Conservation (phyloP, 352 stramenopile genomes). For the Globisporangium acanthophoron region DNA sequence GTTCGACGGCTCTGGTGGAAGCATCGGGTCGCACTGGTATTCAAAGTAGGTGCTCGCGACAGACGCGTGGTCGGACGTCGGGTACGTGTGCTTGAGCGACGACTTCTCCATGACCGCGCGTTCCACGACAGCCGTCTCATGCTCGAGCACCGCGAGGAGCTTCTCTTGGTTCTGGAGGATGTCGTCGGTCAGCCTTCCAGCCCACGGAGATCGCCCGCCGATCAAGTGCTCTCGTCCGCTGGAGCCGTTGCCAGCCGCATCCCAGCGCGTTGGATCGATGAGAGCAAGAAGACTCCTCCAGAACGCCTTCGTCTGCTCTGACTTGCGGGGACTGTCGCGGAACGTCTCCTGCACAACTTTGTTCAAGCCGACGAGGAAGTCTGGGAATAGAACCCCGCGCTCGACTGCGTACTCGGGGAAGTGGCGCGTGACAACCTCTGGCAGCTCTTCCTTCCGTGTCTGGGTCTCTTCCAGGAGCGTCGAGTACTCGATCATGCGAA, state of each 20-base stretch:
- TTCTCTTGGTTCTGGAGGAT: slow-evolving; percentile 83
- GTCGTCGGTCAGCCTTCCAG: slow-evolving; percentile 61
- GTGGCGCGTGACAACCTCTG: slow-evolving; percentile 19
- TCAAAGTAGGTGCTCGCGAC: slow-evolving; percentile 38
- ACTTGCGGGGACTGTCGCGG: slow-evolving; percentile 19
- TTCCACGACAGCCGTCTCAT: slow-evolving; percentile 74
- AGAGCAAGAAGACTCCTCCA: slow-evolving; percentile 43
- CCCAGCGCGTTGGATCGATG: slow-evolving; percentile 16
- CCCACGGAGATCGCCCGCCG: slow-evolving; percentile 31
- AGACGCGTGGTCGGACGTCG: slow-evolving; percentile 20
- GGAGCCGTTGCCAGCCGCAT: background rate
- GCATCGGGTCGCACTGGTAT: slow-evolving; percentile 57
- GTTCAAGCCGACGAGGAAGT: slow-evolving; percentile 50
- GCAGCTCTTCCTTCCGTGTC: slow-evolving; percentile 23
- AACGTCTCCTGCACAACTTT: slow-evolving; percentile 36
- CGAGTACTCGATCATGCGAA: slow-evolving; percentile 44
- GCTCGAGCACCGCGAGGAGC: slow-evolving; percentile 63
- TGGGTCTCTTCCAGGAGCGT: slow-evolving; percentile 30
- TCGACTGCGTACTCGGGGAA: slow-evolving; percentile 40
- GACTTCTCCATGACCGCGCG: slow-evolving; percentile 74
- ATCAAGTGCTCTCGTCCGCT: slow-evolving; percentile 10
- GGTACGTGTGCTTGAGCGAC: slow-evolving; percentile 67
- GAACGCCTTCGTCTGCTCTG: slow-evolving; percentile 40
- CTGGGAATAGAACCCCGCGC: slow-evolving; percentile 44
- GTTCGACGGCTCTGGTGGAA: slow-evolving; percentile 27